Evolutionary conservation across 78 protist species (phyloP), one percentile per base, ranked within the genome.

Genomic region (Dictyostelium intermedium): DNA sequence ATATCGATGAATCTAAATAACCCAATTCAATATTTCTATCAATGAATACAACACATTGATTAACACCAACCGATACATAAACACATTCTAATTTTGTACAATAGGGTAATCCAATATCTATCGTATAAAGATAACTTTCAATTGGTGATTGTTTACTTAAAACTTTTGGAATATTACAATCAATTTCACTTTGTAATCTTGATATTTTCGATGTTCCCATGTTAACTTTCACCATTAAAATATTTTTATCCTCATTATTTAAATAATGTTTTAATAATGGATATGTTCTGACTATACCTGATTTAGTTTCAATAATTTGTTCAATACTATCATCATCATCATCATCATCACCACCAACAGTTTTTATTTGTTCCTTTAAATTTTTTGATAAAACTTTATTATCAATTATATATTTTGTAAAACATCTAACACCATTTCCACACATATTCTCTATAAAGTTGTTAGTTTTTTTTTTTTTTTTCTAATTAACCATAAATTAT

Each of bases 391-490:
- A 2, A 14, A 81, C 41, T 37, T 60, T 34, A 74, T 85, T 79
- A 70, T 92, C 92, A 4, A 79, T 14, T 13, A 92, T 66, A 92
- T 73, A 92, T 56, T 84, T 85, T 63, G 91, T 66, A 61, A 83
- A 69, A 56, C 96, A 92, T 50, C 96, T 78, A 5, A 85, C 82
- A 18, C 96, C 96, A 92, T 92, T 92, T 7, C 96, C 96, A 85
- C 96, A 92, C 96, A 87, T 87, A 5, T 18, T 27, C 5, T 84
- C 93, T 77, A 78, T 37, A 2, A 23, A 23, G 3, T 70, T 0
- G 27, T 32, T 11, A 6, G 1, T 45, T 45, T 45, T 7, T 7
- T 45, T 45, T 45, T 20, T 60, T 23, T 60, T 60, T 60, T 60
- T 23, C 23, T 20, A 3, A 60, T 23, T 6, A 1, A 23, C 1